A percentile compares a stretch with the other conserved stretches of the same genome.
Conservation (phyloP, 805 yeast species). For the Lipomyces starkeyi region DNA sequence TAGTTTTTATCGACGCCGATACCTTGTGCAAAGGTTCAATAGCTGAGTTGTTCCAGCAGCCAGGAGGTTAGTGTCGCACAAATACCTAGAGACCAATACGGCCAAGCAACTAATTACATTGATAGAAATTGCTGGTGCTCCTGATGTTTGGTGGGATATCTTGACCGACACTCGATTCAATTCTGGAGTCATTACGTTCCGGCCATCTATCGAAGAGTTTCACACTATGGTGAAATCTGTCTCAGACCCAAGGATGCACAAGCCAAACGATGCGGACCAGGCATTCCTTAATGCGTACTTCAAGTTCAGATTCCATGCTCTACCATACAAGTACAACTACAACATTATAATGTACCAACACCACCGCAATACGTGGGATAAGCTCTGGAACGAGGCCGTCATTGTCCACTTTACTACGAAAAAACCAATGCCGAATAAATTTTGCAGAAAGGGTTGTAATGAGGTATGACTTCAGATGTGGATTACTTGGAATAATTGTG, state of each 20-base stretch:
- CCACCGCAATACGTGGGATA: constrained; percentile 38
- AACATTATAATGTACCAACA: constrained; percentile 40
- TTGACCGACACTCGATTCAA: constrained; percentile 39
- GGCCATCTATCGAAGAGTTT: constrained; percentile 42
- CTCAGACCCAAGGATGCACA: constrained; percentile 41
- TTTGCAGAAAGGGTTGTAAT: constrained; percentile 33
- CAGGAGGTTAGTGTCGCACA: constrained; percentile 31
- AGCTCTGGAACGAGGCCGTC: constrained; percentile 41
- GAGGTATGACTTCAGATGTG: constrained; percentile 22
- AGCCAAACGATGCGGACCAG: constrained; percentile 43
- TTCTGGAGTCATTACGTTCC: constrained; percentile 40
- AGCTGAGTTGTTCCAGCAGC: constrained; percentile 40
- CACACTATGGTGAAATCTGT: constrained; percentile 38
- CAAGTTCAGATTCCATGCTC: constrained; percentile 34
- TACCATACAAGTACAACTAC: constrained; percentile 41
- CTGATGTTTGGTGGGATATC: constrained; percentile 42
- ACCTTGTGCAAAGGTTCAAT: constrained; percentile 47
- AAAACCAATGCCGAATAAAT: constrained; percentile 37
- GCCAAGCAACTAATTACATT: neutral
- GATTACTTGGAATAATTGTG: neutral
- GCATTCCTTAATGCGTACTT: constrained; percentile 40
- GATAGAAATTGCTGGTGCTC: constrained; percentile 41
- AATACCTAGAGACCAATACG: too few species aligned
- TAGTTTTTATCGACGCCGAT: constrained; percentile 61
- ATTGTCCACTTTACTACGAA: constrained; percentile 39